These are phyloP conservation scores for Coemansia sp. DNA, from an alignment of 192 early-diverging fungal species.

Conservation along the genomic window DNA sequence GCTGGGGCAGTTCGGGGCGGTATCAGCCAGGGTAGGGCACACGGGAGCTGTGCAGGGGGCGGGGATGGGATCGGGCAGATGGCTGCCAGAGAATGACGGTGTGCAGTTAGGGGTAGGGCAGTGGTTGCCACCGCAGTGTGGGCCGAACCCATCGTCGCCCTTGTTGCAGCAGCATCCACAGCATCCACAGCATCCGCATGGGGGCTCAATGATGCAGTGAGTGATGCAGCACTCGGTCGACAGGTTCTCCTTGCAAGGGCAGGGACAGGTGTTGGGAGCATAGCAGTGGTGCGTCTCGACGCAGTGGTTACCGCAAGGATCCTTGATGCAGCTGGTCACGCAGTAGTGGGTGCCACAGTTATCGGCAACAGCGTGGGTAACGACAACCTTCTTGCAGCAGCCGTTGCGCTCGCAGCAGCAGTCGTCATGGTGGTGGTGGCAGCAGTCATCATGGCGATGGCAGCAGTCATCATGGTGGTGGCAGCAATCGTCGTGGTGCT, in stretches of 20 bases:
- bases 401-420: conserved; percentile 28
- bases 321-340: conserved; percentile 50
- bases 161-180: conserved; percentile 7
- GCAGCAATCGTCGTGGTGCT: conserved; percentile 10
- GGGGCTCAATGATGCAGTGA: conserved; percentile 47
- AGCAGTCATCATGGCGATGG: conserved; percentile 20
- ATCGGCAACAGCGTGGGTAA: conserved; percentile 43
- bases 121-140: conserved; percentile 4
- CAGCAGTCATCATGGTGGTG: conserved; percentile 22
- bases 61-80: conserved; percentile 13
- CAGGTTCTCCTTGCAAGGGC: conserved; percentile 39
- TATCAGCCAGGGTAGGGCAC: conserved; percentile 23
- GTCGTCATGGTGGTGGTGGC: conserved; percentile 21
- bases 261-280: conserved; percentile 32
- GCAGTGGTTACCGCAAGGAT: conserved; percentile 46
- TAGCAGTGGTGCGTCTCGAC: conserved; percentile 50
- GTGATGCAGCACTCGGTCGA: conserved; percentile 51
- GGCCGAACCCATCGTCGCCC: conserved; percentile 1
- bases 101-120: conserved; percentile 45
- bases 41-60: conserved; percentile 25
- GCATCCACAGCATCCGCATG: conserved; percentile 26
- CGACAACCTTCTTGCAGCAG: conserved; percentile 37
- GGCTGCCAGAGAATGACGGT: conserved; percentile 38
- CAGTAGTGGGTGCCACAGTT: conserved; percentile 53
- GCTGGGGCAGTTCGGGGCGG: conserved; percentile 27